These are phyloP conservation scores for Macrophomina tecta DNA, from an alignment of 2,329 filamentous ascomycete species.

Conservation along the genomic window DNA sequence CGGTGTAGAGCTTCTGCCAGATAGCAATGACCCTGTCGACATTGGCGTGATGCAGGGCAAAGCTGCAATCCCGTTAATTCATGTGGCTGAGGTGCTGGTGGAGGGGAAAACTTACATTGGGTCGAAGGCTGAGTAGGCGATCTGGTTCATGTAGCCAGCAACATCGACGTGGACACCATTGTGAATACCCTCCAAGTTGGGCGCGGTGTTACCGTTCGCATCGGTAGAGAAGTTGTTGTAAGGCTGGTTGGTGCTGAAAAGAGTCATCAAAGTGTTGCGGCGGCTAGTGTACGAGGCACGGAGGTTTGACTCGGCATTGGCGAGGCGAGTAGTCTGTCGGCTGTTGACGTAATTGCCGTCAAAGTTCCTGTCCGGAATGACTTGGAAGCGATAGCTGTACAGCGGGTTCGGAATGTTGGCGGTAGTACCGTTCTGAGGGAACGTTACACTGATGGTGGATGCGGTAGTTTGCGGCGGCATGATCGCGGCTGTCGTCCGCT, in stretches of 20 bases:
- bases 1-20: slow-evolving; percentile 76
- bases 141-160: slow-evolving; percentile 63
- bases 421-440: slow-evolving; percentile 38
- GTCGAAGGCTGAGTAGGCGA: slow-evolving; percentile 76
- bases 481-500: slow-evolving; percentile 36
- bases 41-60: slow-evolving; percentile 45
- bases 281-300: slow-evolving; percentile 28
- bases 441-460: slow-evolving; percentile 46
- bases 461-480: slow-evolving; percentile 43
- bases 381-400: slow-evolving; percentile 45
- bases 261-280: slow-evolving; percentile 30
- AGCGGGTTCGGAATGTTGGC: slow-evolving; percentile 45
- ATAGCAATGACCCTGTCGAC: slow-evolving; percentile 66
- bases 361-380: slow-evolving; percentile 1
- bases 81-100: too few relatives aligned
- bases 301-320: slow-evolving; percentile 27
- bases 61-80: slow-evolving; percentile 22
- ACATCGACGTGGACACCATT: slow-evolving; percentile 36
- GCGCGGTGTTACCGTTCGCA: slow-evolving; percentile 28
- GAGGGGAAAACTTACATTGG: slow-evolving; percentile 54
- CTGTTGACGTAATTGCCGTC: slow-evolving; percentile 41
- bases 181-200: slow-evolving; percentile 34
- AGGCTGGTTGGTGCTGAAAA: slow-evolving; percentile 27
- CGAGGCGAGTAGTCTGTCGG: slow-evolving; percentile 53
- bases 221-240: slow-evolving; percentile 31